Evolutionary conservation across 75 land plant genomes (phyloP).

Genomic region (Picea glauca): DNA sequence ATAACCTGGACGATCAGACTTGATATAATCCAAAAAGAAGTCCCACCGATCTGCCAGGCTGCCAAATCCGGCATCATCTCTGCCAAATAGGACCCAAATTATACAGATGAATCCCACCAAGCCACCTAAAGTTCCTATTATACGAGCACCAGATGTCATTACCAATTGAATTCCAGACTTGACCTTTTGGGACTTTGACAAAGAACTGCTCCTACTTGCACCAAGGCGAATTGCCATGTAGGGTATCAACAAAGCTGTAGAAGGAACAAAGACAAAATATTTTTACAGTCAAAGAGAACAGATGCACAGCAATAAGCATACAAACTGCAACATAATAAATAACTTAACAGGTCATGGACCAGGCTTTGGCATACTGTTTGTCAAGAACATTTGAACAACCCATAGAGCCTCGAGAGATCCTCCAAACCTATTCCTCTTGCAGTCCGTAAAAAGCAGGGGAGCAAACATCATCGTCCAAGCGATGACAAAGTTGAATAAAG

Average conservation of each 20-base stretch:
- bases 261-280: background rate
- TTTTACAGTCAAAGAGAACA: background rate
- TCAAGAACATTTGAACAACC: constrained; percentile 91
- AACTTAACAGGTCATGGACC: background rate
- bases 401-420: constrained; percentile 83
- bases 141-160: constrained; percentile 53
- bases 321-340: constrained; percentile 9
- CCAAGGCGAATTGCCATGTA: constrained; percentile 94
- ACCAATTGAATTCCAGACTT: constrained; percentile 46
- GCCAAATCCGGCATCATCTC: constrained; percentile 70
- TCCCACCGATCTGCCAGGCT: constrained; percentile 65
- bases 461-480: constrained; percentile 97
- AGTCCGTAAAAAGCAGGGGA: constrained; percentile 84
- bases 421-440: constrained; percentile 51
- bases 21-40: constrained; percentile 56
- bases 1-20: constrained; percentile 82
- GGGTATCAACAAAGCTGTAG: constrained; percentile 81
- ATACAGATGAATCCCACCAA: constrained; percentile 53
- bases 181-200: constrained; percentile 14
- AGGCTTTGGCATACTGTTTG: constrained; percentile 67
- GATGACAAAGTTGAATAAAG: constrained; percentile 91
- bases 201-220: constrained; percentile 14
- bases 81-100: constrained; percentile 68
- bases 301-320: background rate
- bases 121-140: constrained; percentile 63